phyloP scores from a whole-genome alignment of 805 yeast species.

The Vanderwaltozyma tropicalis region DNA sequence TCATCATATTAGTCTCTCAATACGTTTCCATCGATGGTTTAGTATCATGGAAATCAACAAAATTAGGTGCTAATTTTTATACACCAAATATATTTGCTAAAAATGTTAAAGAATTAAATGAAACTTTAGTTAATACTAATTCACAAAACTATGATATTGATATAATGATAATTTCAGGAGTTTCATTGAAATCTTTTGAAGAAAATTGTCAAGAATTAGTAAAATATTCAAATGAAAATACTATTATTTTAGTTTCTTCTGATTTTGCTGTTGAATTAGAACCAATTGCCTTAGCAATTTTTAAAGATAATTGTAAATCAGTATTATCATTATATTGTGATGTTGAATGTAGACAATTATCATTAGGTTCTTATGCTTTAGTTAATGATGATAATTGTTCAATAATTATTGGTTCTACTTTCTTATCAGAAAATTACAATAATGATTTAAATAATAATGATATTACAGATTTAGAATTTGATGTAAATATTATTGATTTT shows the following conservation, averaged over 20 bases:
- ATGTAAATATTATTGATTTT: constrained; percentile 7
- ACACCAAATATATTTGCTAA: constrained; percentile 25
- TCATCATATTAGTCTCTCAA: constrained; percentile 22
- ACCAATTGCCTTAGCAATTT: constrained; percentile 9
- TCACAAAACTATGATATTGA: constrained; percentile 16
- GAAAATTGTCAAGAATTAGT: constrained; percentile 13
- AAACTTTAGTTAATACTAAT: constrained; percentile 2
- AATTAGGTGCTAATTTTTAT: constrained; percentile 26
- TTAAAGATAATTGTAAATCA: constrained; percentile 13
- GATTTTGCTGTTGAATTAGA: constrained; percentile 27
- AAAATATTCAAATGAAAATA: constrained; percentile 11
- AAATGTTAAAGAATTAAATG: constrained; percentile 12
- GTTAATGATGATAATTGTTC: constrained; percentile 18
- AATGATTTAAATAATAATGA: constrained; percentile 1
- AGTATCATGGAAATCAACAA: constrained; percentile 27
- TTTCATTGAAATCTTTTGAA: constrained; percentile 18
- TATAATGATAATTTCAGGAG: constrained; percentile 18
- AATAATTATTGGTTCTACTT: constrained; percentile 21
- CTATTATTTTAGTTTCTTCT: constrained; percentile 19
- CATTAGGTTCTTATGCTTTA: constrained; percentile 25
- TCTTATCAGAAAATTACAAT: constrained; percentile 7
- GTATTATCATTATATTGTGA: constrained; percentile 22
- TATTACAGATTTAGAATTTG: background rate
- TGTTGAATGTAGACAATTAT: constrained; percentile 24
- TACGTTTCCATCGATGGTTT: constrained; percentile 25